Evolutionary conservation across 2,329 filamentous ascomycete species (phyloP), one percentile per base, ranked within the genome.

Genomic region (Colletotrichum salicis): DNA sequence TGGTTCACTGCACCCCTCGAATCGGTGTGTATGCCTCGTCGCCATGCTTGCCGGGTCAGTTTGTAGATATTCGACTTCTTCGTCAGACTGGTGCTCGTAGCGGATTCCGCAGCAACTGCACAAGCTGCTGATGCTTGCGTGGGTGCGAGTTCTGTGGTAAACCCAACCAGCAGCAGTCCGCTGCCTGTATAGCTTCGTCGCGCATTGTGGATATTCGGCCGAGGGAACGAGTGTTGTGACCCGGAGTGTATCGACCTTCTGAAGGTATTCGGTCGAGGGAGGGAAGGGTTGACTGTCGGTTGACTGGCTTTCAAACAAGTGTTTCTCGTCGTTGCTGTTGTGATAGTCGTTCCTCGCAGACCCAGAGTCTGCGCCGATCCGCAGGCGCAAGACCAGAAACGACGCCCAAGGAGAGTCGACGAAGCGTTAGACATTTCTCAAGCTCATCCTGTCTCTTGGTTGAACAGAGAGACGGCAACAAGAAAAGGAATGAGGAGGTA

Each of bases 141-240:
- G 10, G 83, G 79, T 3, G 82, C 80, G 4, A 79, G 81, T 27
- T 85, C 82, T 67, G 80, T 79, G 57, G 79, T 75, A 41, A 84
- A 75, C 22, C 87, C 85, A 61, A 89, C 77, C 19, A 90, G 84
- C 31, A 90, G 80, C 45, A 89, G 80, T 6, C 88, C 85, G 29
- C 88, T 86, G 1, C 88, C 89, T 41, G 87, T 86, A 76, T 88
- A 87, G 76, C 85, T 87, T 70, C 83, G 84, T 12, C 84, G 85
- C 29, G 85, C 80, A 77, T 86, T 82, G 67, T 80, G 79, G 31
- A 56, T 62, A 27, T 69, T 68, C 13, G 67, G 54, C n/a, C 64
- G 56, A 55, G 73, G 61, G n/a, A 64, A 57, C 51, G 73, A 62
- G 60, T 67, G 29, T 64, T 57, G 56, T 13, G 33, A 48, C 27